Evolutionary conservation across 352 stramenopile species (phyloP), one percentile per base, ranked within the genome.

Genomic region (Globisporangium spinosum): DNA sequence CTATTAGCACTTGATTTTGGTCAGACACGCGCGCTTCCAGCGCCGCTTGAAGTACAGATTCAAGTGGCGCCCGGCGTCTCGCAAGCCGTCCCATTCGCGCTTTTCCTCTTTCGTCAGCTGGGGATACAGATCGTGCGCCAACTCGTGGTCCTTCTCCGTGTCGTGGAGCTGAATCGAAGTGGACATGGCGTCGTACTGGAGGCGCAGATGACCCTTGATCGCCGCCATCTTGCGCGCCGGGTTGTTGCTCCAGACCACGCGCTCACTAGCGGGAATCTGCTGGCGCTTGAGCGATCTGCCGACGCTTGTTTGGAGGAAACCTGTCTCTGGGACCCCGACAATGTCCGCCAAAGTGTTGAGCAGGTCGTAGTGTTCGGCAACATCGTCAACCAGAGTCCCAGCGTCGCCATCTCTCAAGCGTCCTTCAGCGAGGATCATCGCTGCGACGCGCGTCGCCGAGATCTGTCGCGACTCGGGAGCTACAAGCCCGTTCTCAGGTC

Each of bases 31-130:
- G 23, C 53, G 51, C 53, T 67, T 62, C 76, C 76, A 84, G 17
- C 77, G 77, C n/a, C 73, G 67, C 51, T 77, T 84, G 63, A 86
- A 89, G 69, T 89, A 87, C 62, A 69, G 25, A 45, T 85, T 87
- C 29, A 87, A 53, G 1, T 66, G 70, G 7, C 78, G 70, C 3
- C 81, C 77, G 5, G 59, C 71, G 13, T 73, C 64, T 20, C 77
- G 66, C 27, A 71, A 55, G 9, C 23, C 51, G 10, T 64, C 60
- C 64, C 69, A 75, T 10, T 69, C 38, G 13, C 23, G 47, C 47
- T 78, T 68, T 17, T 77, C 66, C 13, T 47, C 38, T 2, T 32
- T n/a, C 1, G 23, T 71, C 10, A 77, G 67, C 23, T 32, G 27
- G 57, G 70, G 77, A 23, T 74, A 77, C 40, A 82, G 38, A 22